A percentile compares a stretch with the other conserved stretches of the same genome.
phyloP scores from a whole-genome alignment of 257 asterid genomes.

The Solanum paucissectum region DNA sequence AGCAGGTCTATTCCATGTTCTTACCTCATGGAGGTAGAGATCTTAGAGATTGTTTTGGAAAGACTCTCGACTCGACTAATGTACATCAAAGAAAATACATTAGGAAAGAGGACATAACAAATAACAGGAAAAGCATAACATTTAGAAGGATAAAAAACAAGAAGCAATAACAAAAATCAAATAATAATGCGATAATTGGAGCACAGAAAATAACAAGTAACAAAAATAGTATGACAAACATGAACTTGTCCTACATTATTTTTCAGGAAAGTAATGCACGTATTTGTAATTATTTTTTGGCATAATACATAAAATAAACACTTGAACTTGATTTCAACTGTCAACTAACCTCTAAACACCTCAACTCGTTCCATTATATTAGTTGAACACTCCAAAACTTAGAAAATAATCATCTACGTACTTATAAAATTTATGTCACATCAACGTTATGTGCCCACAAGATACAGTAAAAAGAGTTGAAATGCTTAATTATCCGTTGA shows the following conservation, averaged over 20 bases:
- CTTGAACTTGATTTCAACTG: too few relatives aligned
- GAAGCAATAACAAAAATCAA: background rate
- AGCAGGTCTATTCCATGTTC: background rate
- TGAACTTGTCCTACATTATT: too few relatives aligned
- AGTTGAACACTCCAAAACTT: background rate
- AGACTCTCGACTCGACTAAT: background rate
- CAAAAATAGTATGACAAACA: background rate
- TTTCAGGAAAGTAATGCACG: too few relatives aligned
- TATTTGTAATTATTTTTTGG: background rate
- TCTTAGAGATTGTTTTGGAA: background rate
- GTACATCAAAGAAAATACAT: background rate
- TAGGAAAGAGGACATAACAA: background rate
- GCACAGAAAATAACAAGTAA: background rate
- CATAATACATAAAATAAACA: background rate
- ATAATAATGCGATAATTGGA: background rate
- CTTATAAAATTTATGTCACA: background rate
- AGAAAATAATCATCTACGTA: background rate
- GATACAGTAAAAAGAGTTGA: background rate
- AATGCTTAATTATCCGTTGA: background rate
- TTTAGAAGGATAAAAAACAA: too few relatives aligned
- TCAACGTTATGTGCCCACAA: background rate
- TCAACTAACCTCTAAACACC: fast-evolving
- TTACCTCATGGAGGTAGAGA: background rate
- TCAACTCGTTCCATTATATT: fast-evolving
- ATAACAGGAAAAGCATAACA: background rate